Conservation (phyloP, 2,329 filamentous ascomycete species). For the Onygenales sp. region DNA sequence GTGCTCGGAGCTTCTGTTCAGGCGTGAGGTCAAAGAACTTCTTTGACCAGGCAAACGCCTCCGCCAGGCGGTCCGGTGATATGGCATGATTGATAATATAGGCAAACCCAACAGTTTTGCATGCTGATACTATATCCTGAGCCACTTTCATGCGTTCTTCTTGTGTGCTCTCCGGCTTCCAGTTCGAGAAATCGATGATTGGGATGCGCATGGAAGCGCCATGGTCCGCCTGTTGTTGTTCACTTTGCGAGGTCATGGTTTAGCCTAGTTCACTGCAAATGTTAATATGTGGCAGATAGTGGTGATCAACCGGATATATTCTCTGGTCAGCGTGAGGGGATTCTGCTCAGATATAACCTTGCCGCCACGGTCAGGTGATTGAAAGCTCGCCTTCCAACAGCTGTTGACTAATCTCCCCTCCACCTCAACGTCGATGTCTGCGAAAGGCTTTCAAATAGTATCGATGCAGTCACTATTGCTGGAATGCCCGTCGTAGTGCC, state of each 20-base stretch:
- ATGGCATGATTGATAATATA: slow-evolving; percentile 43
- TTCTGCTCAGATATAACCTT: no score
- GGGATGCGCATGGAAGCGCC: slow-evolving; percentile 19
- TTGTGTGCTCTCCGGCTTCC: slow-evolving; percentile 19
- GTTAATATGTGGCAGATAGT: no score
- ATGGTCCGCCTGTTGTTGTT: neutral
- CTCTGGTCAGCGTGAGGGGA: no score
- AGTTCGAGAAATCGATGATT: slow-evolving; percentile 31
- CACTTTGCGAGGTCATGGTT: neutral
- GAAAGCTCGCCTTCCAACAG: no score
- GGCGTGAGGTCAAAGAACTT: slow-evolving; percentile 36
- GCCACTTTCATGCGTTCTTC: slow-evolving; percentile 24
- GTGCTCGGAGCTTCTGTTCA: slow-evolving; percentile 40
- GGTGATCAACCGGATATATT: no score
- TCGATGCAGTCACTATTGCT: no score
- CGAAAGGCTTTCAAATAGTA: no score
- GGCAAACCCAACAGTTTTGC: slow-evolving; percentile 38
- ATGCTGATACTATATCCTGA: slow-evolving; percentile 32
- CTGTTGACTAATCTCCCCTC: no score
- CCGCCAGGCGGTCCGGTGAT: slow-evolving; percentile 25
- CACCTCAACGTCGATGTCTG: no score
- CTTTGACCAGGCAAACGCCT: slow-evolving; percentile 36
- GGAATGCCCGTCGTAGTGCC: no score
- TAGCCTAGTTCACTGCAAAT: neutral
- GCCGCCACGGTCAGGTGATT: no score